Evolutionary conservation across 1,284 basidiomycete genomes (phyloP).

Genomic region (Rhodotorula mucilaginosa): DNA sequence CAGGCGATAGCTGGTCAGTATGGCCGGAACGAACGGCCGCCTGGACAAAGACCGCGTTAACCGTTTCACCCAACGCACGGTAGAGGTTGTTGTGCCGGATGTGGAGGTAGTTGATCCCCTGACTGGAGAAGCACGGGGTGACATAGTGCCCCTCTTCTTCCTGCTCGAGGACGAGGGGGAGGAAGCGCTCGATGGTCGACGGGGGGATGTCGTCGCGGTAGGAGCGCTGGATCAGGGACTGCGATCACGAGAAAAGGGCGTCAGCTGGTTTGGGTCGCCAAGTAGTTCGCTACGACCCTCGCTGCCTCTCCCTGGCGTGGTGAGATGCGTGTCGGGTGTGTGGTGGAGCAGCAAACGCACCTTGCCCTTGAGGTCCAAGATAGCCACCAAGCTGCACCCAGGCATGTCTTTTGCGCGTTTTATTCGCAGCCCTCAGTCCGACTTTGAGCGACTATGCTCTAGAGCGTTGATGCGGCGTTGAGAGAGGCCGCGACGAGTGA

Average conservation of each 20-base stretch:
- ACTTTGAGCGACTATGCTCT: background rate
- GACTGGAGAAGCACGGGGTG: slow-evolving; percentile 90
- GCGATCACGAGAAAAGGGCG: background rate
- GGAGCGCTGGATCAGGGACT: slow-evolving; percentile 88
- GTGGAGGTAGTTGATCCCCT: slow-evolving; percentile 97
- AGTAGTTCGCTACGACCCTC: background rate
- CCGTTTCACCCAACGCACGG: slow-evolving; percentile 58
- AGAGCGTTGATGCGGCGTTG: no score
- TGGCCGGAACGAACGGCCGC: background rate
- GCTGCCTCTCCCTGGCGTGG: background rate
- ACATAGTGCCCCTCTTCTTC: slow-evolving; percentile 95
- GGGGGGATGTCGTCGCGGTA: slow-evolving; percentile 94
- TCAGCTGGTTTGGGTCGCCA: no score
- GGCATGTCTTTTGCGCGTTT: slow-evolving; percentile 12
- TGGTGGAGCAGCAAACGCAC: slow-evolving; percentile 14
- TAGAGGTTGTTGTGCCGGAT: slow-evolving; percentile 98
- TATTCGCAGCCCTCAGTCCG: background rate
- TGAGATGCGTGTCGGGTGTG: background rate
- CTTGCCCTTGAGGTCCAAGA: slow-evolving; percentile 94
- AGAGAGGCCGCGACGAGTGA: no score
- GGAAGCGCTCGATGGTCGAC: slow-evolving; percentile 85
- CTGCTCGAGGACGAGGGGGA: slow-evolving; percentile 90
- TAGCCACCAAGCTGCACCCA: slow-evolving; percentile 63
- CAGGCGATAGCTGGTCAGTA: no score
- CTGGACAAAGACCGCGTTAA: background rate